Evolutionary conservation across 805 yeast genomes (phyloP).

Genomic region (Wickerhamiella lipophila): DNA sequence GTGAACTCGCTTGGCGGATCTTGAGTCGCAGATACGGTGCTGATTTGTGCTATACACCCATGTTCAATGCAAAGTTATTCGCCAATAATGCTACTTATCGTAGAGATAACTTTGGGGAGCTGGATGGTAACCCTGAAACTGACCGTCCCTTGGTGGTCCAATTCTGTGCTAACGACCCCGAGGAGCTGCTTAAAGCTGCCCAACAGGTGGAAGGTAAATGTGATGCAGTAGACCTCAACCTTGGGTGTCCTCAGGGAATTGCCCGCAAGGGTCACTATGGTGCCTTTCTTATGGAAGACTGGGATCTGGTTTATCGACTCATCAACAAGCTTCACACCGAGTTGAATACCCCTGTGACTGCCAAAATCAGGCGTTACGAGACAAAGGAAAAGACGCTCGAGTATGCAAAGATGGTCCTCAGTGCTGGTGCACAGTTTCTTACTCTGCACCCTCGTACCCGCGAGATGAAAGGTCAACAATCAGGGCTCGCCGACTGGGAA

Average conservation of each 20-base stretch:
- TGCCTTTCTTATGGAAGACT: constrained; percentile 91
- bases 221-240: constrained; percentile 89
- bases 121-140: constrained; percentile 54
- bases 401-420: constrained; percentile 78
- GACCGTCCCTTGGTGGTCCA: constrained; percentile 90
- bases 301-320: constrained; percentile 66
- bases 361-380: constrained; percentile 82
- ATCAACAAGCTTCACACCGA: constrained; percentile 64
- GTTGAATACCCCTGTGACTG: constrained; percentile 79
- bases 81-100: constrained; percentile 77
- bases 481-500: constrained; percentile 93
- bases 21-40: constrained; percentile 84
- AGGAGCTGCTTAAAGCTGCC: constrained; percentile 70
- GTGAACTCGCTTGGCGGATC: constrained; percentile 90
- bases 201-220: constrained; percentile 64
- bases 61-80: constrained; percentile 87
- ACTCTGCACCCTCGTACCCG: constrained; percentile 94
- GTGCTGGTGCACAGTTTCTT: constrained; percentile 90
- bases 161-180: constrained; percentile 94
- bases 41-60: constrained; percentile 86
- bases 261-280: constrained; percentile 94
- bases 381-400: constrained; percentile 69
- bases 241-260: constrained; percentile 98
- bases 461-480: constrained; percentile 93
- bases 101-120: constrained; percentile 45